A percentile compares a stretch with the other conserved stretches of the same genome.
These are phyloP conservation scores for Boletus subparvulus DNA, from an alignment of 768 basidiomycete genomes.

Conservation along the genomic window DNA sequence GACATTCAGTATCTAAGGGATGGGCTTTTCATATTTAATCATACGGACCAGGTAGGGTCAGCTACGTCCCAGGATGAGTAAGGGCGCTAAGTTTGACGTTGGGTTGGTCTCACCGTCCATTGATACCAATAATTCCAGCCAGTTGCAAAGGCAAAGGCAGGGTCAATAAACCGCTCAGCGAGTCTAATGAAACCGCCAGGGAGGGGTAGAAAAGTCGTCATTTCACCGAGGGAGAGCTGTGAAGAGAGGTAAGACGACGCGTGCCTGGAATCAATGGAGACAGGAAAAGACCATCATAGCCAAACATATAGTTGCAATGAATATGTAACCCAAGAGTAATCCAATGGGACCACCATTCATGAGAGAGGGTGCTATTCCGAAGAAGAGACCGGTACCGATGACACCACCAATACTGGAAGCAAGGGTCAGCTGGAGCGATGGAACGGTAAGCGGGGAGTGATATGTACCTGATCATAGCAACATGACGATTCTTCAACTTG, in stretches of 20 bases:
- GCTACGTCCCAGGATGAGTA: not conserved
- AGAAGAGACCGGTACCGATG: slow-evolving; percentile 3
- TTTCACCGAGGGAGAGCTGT: slow-evolving; percentile 3
- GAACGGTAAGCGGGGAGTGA: not conserved
- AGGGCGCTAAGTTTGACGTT: not conserved
- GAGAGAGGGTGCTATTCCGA: not conserved
- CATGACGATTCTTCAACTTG: not conserved
- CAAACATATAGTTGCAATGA: not conserved
- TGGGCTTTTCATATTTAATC: not conserved
- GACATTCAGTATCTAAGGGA: not conserved
- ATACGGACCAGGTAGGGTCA: not conserved
- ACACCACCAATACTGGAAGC: not conserved
- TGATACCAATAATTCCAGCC: slow-evolving; percentile 7
- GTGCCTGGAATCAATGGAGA: not conserved
- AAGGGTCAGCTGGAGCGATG: not conserved
- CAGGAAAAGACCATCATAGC: not conserved
- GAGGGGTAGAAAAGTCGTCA: not conserved
- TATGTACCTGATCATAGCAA: slow-evolving; percentile 1
- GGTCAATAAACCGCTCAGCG: slow-evolving; percentile 3
- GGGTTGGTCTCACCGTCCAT: not conserved
- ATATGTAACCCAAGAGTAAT: not conserved
- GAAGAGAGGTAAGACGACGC: not conserved
- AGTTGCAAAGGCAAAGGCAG: slow-evolving; percentile 2
- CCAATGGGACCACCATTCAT: slow-evolving; percentile 1
- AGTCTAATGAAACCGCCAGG: slow-evolving; percentile 6